Evolutionary conservation across 2,329 filamentous ascomycete species (phyloP), one percentile per base, ranked within the genome.

Genomic region (Endocalyx cinctus): DNA sequence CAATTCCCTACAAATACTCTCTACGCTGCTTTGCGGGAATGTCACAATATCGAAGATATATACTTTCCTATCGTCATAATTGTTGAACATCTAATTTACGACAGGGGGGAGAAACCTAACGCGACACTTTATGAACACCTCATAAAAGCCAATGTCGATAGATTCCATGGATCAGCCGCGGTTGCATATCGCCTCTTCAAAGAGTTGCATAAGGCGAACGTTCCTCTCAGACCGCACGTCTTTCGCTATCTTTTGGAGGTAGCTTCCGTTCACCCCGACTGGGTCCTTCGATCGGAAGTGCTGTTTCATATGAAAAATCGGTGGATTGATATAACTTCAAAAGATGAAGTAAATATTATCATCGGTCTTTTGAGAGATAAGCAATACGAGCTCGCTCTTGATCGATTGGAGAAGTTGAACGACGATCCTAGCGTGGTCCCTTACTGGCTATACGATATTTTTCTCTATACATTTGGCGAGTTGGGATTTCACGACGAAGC

Each of bases 231-330:
- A 45, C 70, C 72, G 1, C 68, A 69, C 4, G 71, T 84, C 3
- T 90, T 86, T 49, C 81, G 89, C 57, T 77, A 77, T 41, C 77
- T 82, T 11, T 31, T 50, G n/a, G 46, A 45, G 29, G 43, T 51
- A 12, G 68, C 96, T 16, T 77, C 85, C 1, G 76, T 92, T 7
- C 92, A 97, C 55, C 87, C 90, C 0, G 85, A 97, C 58, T 90
- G 94, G 48, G 46, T 87, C 5, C 64, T 92, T 16, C 79, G 88
- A 22, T 73, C 76, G 33, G 70, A 81, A 22, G 70, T 95, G 4
- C 64, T 96, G 25, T 64, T 76, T 34, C 79, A 82, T 35, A 87
- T 92, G 83, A 77, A 77, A 49, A 69, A 77, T 35, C 71, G 77
- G 42, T 94, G 87, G 84, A 72, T 84, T 33, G 63, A 67, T 7